These are phyloP conservation scores for Lipomyces kockii DNA, from an alignment of 805 yeast genomes.

Conservation along the genomic window DNA sequence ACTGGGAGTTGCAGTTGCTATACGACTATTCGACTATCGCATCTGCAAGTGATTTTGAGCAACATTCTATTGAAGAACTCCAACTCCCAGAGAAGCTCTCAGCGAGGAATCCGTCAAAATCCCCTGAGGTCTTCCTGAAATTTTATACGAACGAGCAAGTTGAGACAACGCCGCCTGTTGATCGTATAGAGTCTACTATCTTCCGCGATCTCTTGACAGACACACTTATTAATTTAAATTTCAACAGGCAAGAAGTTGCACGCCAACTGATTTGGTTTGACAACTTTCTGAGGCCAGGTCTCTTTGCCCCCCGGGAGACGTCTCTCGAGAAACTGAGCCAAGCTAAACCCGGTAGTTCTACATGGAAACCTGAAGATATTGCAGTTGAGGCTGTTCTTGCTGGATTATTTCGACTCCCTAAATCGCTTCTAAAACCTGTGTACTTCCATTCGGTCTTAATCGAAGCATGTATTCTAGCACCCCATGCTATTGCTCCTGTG, in stretches of 20 bases:
- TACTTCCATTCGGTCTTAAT: conserved; percentile 85
- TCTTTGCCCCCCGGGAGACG: conserved; percentile 75
- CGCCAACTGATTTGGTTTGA: conserved; percentile 79
- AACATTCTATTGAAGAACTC: conserved; percentile 30
- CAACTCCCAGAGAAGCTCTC: conserved; percentile 40
- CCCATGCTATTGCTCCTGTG: conserved; percentile 87
- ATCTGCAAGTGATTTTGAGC: conserved; percentile 23
- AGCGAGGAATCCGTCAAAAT: conserved; percentile 26
- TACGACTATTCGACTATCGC: conserved; percentile 45
- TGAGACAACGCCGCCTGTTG: conserved; percentile 66
- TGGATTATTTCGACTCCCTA: conserved; percentile 76
- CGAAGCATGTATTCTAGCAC: conserved; percentile 83
- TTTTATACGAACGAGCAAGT: conserved; percentile 60
- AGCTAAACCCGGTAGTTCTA: conserved; percentile 52
- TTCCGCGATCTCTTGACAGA: conserved; percentile 78
- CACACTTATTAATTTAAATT: conserved; percentile 77
- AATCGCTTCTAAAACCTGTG: conserved; percentile 65
- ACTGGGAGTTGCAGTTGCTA: conserved; percentile 38
- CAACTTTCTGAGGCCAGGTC: conserved; percentile 65
- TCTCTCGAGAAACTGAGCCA: conserved; percentile 70
- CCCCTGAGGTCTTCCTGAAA: conserved; percentile 58
- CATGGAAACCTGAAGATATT: conserved; percentile 91
- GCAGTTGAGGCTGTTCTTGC: conserved; percentile 82
- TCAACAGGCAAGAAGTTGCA: conserved; percentile 85
- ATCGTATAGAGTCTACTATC: conserved; percentile 60